A percentile compares a stretch with the other conserved stretches of the same genome.
These are phyloP conservation scores for Aspergillus fumigatus DNA, from an alignment of 2,329 filamentous ascomycete species.

Conservation along the genomic window DNA sequence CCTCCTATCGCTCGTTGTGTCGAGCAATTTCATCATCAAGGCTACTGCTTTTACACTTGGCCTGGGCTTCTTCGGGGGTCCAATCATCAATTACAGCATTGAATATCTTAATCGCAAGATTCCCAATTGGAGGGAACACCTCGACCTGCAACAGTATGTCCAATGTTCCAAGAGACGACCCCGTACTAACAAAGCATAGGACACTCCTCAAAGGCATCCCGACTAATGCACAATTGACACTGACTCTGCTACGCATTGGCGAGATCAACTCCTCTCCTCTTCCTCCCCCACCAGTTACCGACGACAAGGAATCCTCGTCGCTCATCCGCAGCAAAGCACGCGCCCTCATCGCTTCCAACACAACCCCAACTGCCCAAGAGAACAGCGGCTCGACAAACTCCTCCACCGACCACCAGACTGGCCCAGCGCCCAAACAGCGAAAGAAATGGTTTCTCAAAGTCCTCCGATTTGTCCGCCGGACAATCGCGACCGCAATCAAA, in stretches of 20 bases:
- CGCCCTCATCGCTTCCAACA: constrained; percentile 31
- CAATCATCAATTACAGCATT: constrained; percentile 59
- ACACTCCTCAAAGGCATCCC: constrained; percentile 76
- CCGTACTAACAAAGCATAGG: constrained; percentile 24
- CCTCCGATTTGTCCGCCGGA: constrained; percentile 63
- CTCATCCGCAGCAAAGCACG: constrained; percentile 43
- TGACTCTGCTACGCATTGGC: constrained; percentile 76
- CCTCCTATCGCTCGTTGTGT: constrained; percentile 50
- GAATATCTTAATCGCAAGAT: constrained; percentile 46
- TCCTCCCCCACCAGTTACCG: constrained; percentile 54
- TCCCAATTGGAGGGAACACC: constrained; percentile 69
- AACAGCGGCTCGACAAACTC: neutral
- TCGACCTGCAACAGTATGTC: constrained; percentile 62
- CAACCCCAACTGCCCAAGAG: constrained; percentile 45
- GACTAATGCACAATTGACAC: constrained; percentile 77
- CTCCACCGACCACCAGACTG: constrained; percentile 5
- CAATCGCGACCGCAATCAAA: constrained; percentile 66
- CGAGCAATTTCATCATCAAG: constrained; percentile 62
- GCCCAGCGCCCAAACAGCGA: constrained; percentile 5
- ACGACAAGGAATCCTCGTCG: constrained; percentile 28
- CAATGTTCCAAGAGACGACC: neutral
- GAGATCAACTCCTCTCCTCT: constrained; percentile 77
- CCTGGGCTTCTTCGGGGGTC: constrained; percentile 75
- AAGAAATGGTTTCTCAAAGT: constrained; percentile 46
- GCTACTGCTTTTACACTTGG: constrained; percentile 62